Conservation (phyloP, 1,139 yeast genomes). For the Magnusiomyces suaveolens region DNA sequence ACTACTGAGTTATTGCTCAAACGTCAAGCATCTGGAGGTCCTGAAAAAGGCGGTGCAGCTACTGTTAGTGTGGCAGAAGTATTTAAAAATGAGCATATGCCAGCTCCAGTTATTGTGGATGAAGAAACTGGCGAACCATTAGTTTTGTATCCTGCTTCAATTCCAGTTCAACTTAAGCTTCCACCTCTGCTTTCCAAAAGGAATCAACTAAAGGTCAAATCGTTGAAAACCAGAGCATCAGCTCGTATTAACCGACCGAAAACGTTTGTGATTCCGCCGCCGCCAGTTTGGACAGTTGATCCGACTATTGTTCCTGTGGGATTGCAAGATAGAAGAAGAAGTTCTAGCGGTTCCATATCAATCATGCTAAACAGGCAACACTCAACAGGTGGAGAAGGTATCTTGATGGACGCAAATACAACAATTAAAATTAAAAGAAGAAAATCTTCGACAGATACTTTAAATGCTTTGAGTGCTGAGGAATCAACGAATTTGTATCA, state of each 20-base stretch:
- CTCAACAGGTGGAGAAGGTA: not conserved
- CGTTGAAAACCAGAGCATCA: slow-evolving; percentile 4
- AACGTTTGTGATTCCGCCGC: slow-evolving; percentile 10
- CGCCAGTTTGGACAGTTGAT: slow-evolving; percentile 15
- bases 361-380: slow-evolving; percentile 2
- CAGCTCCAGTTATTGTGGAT: slow-evolving; percentile 4
- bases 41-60: not conserved
- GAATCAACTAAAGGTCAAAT: slow-evolving; percentile 7
- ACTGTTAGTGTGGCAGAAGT: slow-evolving; percentile 1
- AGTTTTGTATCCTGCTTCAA: slow-evolving; percentile 30
- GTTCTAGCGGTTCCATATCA: slow-evolving; percentile 1
- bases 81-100: slow-evolving; percentile 5
- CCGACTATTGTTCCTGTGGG: slow-evolving; percentile 6
- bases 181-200: slow-evolving; percentile 23
- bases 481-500: too few species aligned
- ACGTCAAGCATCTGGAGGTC: not conserved
- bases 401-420: slow-evolving; percentile 12
- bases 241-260: slow-evolving; percentile 4
- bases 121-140: slow-evolving; percentile 8
- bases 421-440: slow-evolving; percentile 10
- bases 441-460: slow-evolving; percentile 2
- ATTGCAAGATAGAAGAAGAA: not conserved
- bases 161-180: slow-evolving; percentile 24
- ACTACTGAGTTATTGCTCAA: slow-evolving; percentile 1
- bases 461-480: slow-evolving; percentile 5